These are phyloP conservation scores for Penstemon barbatus DNA, from an alignment of 257 asterid species.

Conservation along the genomic window DNA sequence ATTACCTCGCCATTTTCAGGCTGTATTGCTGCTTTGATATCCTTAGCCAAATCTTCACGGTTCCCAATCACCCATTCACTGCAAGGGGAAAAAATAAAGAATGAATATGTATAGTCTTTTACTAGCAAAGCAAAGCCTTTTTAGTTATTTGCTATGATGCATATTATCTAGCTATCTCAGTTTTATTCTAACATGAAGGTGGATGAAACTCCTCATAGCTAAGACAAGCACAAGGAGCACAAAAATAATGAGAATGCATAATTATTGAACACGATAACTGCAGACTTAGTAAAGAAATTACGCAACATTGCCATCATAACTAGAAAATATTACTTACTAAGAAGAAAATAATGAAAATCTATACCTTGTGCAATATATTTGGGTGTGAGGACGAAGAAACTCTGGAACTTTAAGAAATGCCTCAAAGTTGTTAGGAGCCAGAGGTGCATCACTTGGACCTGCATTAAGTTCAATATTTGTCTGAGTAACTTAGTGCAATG, in stretches of 20 bases:
- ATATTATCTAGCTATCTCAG: conserved; percentile 8
- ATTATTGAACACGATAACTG: conserved; percentile 7
- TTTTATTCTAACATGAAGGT: neutral
- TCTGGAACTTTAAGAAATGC: conserved; percentile 94
- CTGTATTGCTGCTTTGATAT: conserved; percentile 82
- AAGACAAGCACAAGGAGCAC: conserved; percentile 10
- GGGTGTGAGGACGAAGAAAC: conserved; percentile 91
- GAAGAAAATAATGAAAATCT: conserved; percentile 14
- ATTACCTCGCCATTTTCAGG: conserved; percentile 98
- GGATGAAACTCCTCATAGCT: conserved; percentile 1
- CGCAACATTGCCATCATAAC: neutral
- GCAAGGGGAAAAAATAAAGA: conserved; percentile 30
- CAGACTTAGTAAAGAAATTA: neutral
- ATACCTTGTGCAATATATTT: conserved; percentile 96
- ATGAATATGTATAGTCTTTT: conserved; percentile 5
- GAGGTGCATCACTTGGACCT: conserved; percentile 97
- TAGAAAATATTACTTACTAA: neutral
- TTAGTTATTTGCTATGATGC: neutral
- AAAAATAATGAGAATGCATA: conserved; percentile 14
- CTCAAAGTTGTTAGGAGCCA: conserved; percentile 90
- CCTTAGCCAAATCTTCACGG: conserved; percentile 91
- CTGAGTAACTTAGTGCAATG: neutral
- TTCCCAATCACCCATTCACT: conserved; percentile 99
- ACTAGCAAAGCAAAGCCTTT: neutral
- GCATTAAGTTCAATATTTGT: conserved; percentile 35